Evolutionary conservation across 495 filamentous ascomycete genomes (phyloP).

Genomic region (Endocarpon pusillum): DNA sequence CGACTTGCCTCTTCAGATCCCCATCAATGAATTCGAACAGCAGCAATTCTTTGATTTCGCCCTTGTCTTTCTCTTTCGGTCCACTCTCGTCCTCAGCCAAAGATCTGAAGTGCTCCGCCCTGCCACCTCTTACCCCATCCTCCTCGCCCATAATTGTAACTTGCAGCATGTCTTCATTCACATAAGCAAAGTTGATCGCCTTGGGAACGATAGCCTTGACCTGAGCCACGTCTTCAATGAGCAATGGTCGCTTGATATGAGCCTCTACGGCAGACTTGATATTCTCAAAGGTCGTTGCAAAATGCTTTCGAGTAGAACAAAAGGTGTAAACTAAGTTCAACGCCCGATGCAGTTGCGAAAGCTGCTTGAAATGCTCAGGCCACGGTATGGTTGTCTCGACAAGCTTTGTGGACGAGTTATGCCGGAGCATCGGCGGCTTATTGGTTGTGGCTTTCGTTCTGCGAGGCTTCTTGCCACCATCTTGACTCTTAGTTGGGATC

Average conservation of each 20-base stretch:
- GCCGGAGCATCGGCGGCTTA: slow-evolving; percentile 18
- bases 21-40: slow-evolving; percentile 88
- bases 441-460: slow-evolving; percentile 14
- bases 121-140: slow-evolving; percentile 28
- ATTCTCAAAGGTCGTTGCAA: slow-evolving; percentile 79
- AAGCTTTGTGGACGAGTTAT: slow-evolving; percentile 21
- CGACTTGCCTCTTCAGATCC: slow-evolving; percentile 68
- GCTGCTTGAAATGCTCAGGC: slow-evolving; percentile 54
- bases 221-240: slow-evolving; percentile 61
- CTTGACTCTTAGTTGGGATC: slow-evolving; percentile 34
- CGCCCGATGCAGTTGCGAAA: slow-evolving; percentile 65
- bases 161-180: slow-evolving; percentile 65
- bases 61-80: slow-evolving; percentile 17
- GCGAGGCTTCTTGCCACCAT: slow-evolving; percentile 34
- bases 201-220: slow-evolving; percentile 62
- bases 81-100: slow-evolving; percentile 15
- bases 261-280: slow-evolving; percentile 71
- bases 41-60: slow-evolving; percentile 44
- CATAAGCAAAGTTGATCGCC: slow-evolving; percentile 70
- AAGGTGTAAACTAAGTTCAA: slow-evolving; percentile 91
- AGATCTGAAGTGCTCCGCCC: slow-evolving; percentile 19
- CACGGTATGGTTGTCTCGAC: slow-evolving; percentile 39
- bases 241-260: slow-evolving; percentile 54
- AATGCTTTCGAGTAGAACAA: slow-evolving; percentile 77
- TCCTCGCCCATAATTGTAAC: slow-evolving; percentile 58